Base-by-base conservation (phyloP, 331 rosid species). In the Acacia concinna region DNA sequence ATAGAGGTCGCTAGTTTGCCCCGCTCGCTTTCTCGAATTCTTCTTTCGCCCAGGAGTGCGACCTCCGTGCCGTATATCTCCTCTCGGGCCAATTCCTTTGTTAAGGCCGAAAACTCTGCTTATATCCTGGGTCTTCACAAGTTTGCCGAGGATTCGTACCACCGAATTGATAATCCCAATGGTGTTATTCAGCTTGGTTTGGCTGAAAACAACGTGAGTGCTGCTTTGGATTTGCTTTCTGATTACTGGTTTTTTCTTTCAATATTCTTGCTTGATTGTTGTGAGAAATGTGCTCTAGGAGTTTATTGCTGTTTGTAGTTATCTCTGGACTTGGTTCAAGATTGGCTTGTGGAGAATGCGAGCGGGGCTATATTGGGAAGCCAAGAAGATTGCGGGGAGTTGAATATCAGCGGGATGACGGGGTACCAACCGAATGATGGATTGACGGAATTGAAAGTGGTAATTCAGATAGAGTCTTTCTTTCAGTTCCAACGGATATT, bases 111-210 rank as follows among this genome's bases (percentile, higher is more conserved):
- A 10, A 88, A 86, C 44, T 89, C 93, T 71, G 85, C 92, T 21
- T 81, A 84, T 80, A 76, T 76, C 15, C 63, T 87, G n/a, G 96
- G 91, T 79, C 73, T 88, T 34, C 84, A 71, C 62, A 90, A 72
- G 86, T 87, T 78, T 5, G 52, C 81, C 11, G 96, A 95, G 81
- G 87, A 91, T 79, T 87, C 92, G 6, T 93, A 85, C 64, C 90
- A 96, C 74, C 86, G 73, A 28, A 47, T 78, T 74, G 79, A 79
- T 52, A 93, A 96, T 62, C 97, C 93, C 27, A 52, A 78, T 37
- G 99, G 99, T 28, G 79, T 91, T 77, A 77, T 91, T 78, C 97
- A 93, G 81, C 91, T 93, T 74, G 88, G 90, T 64, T 64, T 89
- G 66, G 87, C 82, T 2, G 92, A 93, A 68, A 95, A 86, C 85